Conservation (phyloP, 2,329 filamentous ascomycete genomes). For the Leptographium galeiforme region DNA sequence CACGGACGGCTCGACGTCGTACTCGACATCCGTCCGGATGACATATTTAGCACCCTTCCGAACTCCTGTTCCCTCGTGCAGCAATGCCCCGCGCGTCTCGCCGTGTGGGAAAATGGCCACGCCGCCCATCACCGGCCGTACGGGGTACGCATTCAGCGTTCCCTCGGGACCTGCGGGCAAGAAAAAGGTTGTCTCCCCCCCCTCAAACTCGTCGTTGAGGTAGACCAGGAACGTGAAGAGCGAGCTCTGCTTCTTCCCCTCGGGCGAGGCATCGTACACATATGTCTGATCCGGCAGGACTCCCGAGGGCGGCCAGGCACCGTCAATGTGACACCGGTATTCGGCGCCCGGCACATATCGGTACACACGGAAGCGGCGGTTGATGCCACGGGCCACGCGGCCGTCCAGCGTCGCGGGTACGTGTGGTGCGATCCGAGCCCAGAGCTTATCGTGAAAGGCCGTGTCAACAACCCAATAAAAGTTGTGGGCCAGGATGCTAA, state of each 20-base stretch:
- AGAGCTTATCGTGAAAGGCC: constrained; percentile 48
- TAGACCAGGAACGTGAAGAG: constrained; percentile 59
- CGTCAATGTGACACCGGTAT: constrained; percentile 58
- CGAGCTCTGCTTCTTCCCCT: constrained; percentile 46
- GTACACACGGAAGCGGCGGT: constrained; percentile 58
- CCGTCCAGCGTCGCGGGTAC: constrained; percentile 43
- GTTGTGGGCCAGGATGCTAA: constrained; percentile 56
- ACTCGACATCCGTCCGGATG: constrained; percentile 58
- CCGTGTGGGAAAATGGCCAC: constrained; percentile 59
- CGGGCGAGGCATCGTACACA: constrained; percentile 52
- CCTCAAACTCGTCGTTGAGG: constrained; percentile 58
- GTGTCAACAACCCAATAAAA: constrained; percentile 60
- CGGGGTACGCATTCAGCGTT: constrained; percentile 53
- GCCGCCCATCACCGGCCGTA: constrained; percentile 54
- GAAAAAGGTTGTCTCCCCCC: constrained; percentile 60
- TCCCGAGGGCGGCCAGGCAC: constrained; percentile 59
- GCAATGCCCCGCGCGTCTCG: constrained; percentile 47
- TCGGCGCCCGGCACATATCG: constrained; percentile 61
- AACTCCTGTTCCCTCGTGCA: constrained; percentile 61
- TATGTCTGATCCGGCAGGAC: constrained; percentile 45
- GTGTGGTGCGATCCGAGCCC: constrained; percentile 44
- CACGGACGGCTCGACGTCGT: constrained; percentile 37
- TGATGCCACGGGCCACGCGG: constrained; percentile 46
- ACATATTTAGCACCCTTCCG: constrained; percentile 55
- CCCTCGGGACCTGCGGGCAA: constrained; percentile 51